These are phyloP conservation scores for Dipteronia dyeriana DNA, from an alignment of 345 rosid genomes.

Conservation along the genomic window DNA sequence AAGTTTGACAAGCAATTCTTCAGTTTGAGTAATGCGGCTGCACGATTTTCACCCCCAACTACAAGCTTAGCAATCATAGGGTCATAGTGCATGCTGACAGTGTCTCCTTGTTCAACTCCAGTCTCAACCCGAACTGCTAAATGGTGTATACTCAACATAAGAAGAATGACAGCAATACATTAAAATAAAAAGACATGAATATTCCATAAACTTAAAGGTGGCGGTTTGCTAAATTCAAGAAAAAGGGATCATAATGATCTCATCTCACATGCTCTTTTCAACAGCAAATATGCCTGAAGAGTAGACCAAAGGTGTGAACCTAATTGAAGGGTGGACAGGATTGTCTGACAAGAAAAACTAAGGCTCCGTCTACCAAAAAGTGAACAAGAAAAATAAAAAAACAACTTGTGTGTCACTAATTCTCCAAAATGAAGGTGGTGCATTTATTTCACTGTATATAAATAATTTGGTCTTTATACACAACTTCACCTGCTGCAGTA, in stretches of 20 bases:
- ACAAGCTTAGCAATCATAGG: slow-evolving; percentile 99
- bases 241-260: slow-evolving; percentile 8
- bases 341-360: slow-evolving; percentile 12
- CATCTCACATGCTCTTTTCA: slow-evolving; percentile 13
- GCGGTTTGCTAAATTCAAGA: slow-evolving; percentile 10
- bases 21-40: slow-evolving; percentile 81
- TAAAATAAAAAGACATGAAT: background rate
- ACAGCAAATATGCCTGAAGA: background rate
- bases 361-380: slow-evolving; percentile 4
- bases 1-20: slow-evolving; percentile 84
- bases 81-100: slow-evolving; percentile 97
- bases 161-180: slow-evolving; percentile 14
- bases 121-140: slow-evolving; percentile 85
- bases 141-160: slow-evolving; percentile 21
- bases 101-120: slow-evolving; percentile 91
- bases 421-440: background rate
- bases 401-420: background rate
- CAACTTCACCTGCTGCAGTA: slow-evolving; percentile 67
- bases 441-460: slow-evolving; percentile 9
- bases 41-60: slow-evolving; percentile 81
- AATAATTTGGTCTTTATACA: slow-evolving; percentile 8
- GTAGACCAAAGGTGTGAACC: background rate
- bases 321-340: slow-evolving; percentile 9
- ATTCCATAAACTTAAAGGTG: background rate
- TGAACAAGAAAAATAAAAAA: slow-evolving; percentile 3